Evolutionary conservation across 2,329 filamentous ascomycete species (phyloP).

Genomic region (Neurospora crassa): DNA sequence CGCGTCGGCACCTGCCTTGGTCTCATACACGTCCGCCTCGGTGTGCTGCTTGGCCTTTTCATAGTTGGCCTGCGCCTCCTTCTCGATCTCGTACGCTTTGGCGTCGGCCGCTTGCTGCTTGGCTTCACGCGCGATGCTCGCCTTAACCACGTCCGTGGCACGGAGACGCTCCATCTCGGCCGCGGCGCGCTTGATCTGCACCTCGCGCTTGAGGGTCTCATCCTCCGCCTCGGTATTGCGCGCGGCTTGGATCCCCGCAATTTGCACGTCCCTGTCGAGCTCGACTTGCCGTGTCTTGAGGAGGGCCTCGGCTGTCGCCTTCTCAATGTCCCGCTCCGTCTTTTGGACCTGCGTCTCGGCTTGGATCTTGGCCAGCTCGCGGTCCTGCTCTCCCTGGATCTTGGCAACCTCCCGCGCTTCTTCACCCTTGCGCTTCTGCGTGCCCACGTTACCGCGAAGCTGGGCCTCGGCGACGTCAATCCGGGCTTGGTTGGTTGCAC

Average conservation of each 20-base stretch:
- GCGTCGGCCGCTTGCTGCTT: slow-evolving; percentile 61
- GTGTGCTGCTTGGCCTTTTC: slow-evolving; percentile 43
- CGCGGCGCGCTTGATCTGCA: slow-evolving; percentile 66
- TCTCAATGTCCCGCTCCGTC: slow-evolving; percentile 75
- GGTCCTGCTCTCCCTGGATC: slow-evolving; percentile 63
- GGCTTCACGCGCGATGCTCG: slow-evolving; percentile 58
- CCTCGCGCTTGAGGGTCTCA: slow-evolving; percentile 69
- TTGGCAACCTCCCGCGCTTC: slow-evolving; percentile 81
- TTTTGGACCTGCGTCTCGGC: slow-evolving; percentile 77
- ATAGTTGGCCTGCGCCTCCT: slow-evolving; percentile 46
- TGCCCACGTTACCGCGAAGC: slow-evolving; percentile 61
- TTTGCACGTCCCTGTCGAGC: slow-evolving; percentile 64
- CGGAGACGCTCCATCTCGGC: slow-evolving; percentile 75
- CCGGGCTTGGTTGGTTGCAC: slow-evolving; percentile 69
- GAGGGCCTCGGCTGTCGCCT: slow-evolving; percentile 66
- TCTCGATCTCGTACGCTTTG: slow-evolving; percentile 53
- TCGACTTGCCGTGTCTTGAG: slow-evolving; percentile 64
- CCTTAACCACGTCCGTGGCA: slow-evolving; percentile 69
- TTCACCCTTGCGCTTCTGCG: slow-evolving; percentile 67
- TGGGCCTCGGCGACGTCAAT: slow-evolving; percentile 54
- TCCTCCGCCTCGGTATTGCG: slow-evolving; percentile 67
- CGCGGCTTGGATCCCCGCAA: slow-evolving; percentile 64
- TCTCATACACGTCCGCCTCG: slow-evolving; percentile 38
- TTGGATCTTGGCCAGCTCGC: slow-evolving; percentile 80
- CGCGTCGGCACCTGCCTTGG: slow-evolving; percentile 34